These are phyloP conservation scores for Lactifluus piperatus DNA, from an alignment of 768 basidiomycete species.

Conservation along the genomic window DNA sequence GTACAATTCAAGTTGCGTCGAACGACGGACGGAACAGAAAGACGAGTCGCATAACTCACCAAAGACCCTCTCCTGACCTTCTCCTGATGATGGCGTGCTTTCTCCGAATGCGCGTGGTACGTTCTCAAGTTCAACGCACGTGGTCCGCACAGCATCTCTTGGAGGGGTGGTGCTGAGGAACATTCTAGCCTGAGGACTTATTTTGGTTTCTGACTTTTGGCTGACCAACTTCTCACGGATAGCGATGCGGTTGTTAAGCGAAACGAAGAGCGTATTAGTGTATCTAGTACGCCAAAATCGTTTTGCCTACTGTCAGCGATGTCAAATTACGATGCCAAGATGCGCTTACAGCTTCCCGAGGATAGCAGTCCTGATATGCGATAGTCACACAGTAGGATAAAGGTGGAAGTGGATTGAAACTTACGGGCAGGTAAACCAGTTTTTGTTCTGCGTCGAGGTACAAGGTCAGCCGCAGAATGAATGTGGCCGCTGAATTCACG, in stretches of 20 bases:
- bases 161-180: not conserved
- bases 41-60: not conserved
- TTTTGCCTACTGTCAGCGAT: not conserved
- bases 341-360: constrained; percentile 3
- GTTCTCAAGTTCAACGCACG: not conserved
- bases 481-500: not conserved
- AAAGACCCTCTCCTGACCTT: not conserved
- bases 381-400: not conserved
- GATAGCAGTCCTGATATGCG: not conserved
- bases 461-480: not conserved
- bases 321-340: not conserved
- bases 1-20: not conserved
- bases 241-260: constrained; percentile 10
- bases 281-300: not conserved
- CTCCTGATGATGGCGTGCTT: not conserved
- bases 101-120: not conserved
- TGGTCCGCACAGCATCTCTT: not conserved
- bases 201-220: not conserved
- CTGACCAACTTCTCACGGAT: not conserved
- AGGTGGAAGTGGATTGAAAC: not conserved
- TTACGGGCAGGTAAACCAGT: constrained; percentile 8
- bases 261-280: constrained; percentile 6
- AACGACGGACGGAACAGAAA: not conserved
- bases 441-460: not conserved
- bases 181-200: not conserved